Conservation (phyloP, 1,284 basidiomycete genomes). For the Lentinus polychrous region DNA sequence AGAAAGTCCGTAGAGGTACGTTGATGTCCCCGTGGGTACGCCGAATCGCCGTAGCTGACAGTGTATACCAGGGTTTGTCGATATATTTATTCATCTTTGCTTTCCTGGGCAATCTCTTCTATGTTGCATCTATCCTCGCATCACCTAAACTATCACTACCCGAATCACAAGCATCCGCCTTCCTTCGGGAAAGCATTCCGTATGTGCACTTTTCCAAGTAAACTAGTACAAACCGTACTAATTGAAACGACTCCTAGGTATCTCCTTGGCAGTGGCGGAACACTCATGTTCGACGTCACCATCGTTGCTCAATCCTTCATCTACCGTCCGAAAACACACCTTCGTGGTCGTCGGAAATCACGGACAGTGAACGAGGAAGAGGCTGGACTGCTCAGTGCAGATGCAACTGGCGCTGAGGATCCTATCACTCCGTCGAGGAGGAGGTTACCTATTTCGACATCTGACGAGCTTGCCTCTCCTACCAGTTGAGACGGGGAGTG, state of each 20-base stretch:
- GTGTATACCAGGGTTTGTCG: slow-evolving; percentile 64
- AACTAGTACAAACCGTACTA: slow-evolving; percentile 6
- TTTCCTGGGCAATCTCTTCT: slow-evolving; percentile 86
- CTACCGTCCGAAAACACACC: slow-evolving; percentile 29
- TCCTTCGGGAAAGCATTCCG: slow-evolving; percentile 71
- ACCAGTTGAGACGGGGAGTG: too few species aligned
- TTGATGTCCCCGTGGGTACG: not conserved
- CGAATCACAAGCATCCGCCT: slow-evolving; percentile 47
- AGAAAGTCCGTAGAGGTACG: slow-evolving; percentile 83
- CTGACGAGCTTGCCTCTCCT: not conserved
- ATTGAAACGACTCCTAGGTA: slow-evolving; percentile 42
- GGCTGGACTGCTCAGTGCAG: slow-evolving; percentile 23
- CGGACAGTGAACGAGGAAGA: slow-evolving; percentile 22
- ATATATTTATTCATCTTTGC: slow-evolving; percentile 89
- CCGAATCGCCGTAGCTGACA: too few species aligned
- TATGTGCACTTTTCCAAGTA: slow-evolving; percentile 31
- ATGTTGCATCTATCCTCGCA: slow-evolving; percentile 78
- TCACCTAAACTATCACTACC: slow-evolving; percentile 52
- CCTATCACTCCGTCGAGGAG: slow-evolving; percentile 18
- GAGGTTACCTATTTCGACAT: slow-evolving; percentile 8
- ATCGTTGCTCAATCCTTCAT: slow-evolving; percentile 64
- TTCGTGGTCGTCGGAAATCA: slow-evolving; percentile 17
- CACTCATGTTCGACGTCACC: slow-evolving; percentile 83
- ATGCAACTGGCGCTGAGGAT: slow-evolving; percentile 20
- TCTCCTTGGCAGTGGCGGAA: slow-evolving; percentile 82